phyloP scores from a whole-genome alignment of 805 yeast species.

The Yarrowia divulgata region DNA sequence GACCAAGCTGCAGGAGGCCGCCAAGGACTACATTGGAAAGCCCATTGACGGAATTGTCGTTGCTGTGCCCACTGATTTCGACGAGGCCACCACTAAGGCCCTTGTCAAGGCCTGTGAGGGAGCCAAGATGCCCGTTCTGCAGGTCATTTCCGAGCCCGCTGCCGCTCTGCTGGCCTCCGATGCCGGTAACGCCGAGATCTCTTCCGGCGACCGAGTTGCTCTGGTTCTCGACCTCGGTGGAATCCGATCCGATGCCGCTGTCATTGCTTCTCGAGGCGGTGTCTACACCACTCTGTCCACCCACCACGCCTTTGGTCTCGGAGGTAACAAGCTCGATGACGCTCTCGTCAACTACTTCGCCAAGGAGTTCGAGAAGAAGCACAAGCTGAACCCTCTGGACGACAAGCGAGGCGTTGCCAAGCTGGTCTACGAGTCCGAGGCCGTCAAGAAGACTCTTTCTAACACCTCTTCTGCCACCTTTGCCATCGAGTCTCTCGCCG shows the following conservation, averaged over 20 bases:
- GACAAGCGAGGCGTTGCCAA: constrained; percentile 89
- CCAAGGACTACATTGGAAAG: constrained; percentile 89
- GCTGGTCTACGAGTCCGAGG: constrained; percentile 79
- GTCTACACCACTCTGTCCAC: constrained; percentile 87
- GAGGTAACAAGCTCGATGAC: constrained; percentile 86
- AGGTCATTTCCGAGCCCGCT: constrained; percentile 89
- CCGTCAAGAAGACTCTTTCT: constrained; percentile 88
- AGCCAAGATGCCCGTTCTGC: constrained; percentile 82
- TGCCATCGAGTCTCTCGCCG: constrained; percentile 93
- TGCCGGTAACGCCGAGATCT: constrained; percentile 52
- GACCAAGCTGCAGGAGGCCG: constrained; percentile 80
- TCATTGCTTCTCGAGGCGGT: constrained; percentile 92
- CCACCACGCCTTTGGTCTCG: constrained; percentile 78
- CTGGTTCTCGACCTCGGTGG: constrained; percentile 98
- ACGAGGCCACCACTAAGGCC: constrained; percentile 72
- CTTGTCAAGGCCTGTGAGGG: constrained; percentile 66
- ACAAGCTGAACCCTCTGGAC: constrained; percentile 76
- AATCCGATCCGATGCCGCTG: constrained; percentile 93
- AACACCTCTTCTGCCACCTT: constrained; percentile 88
- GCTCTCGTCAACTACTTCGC: constrained; percentile 84
- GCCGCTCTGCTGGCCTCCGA: constrained; percentile 71
- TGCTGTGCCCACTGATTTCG: constrained; percentile 89
- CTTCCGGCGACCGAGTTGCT: constrained; percentile 69
- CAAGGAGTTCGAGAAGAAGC: constrained; percentile 91
- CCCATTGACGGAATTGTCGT: constrained; percentile 81